These are phyloP conservation scores for Pleurotus platypus DNA, from an alignment of 768 basidiomycete genomes.

Conservation along the genomic window DNA sequence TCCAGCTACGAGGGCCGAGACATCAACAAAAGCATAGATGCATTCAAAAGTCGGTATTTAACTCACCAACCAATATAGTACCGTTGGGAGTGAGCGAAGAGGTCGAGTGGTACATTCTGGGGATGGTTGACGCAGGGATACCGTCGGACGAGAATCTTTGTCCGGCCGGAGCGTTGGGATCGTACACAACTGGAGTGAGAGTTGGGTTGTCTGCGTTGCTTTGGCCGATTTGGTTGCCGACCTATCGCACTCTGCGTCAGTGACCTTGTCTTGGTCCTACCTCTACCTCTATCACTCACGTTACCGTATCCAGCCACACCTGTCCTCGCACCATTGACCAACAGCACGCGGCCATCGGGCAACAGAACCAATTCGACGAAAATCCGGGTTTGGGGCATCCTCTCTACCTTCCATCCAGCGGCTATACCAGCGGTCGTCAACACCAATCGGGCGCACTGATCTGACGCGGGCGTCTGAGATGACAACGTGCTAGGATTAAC, in stretches of 20 bases:
- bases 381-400: conserved; percentile 35
- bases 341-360: conserved; percentile 36
- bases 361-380: conserved; percentile 34
- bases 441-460: conserved; percentile 39
- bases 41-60: background rate
- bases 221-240: conserved; percentile 27
- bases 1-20: conserved; percentile 23
- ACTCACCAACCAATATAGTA: conserved; percentile 22
- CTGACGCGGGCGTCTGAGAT: conserved; percentile 36
- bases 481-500: conserved; percentile 24
- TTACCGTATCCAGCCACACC: conserved; percentile 37
- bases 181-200: conserved; percentile 27
- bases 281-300: conserved; percentile 12
- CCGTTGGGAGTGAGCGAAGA: conserved; percentile 26
- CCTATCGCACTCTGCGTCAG: conserved; percentile 12
- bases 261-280: background rate
- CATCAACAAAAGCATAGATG: background rate
- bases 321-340: conserved; percentile 39
- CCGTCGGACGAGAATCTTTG: conserved; percentile 27
- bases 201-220: conserved; percentile 36
- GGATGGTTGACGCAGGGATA: conserved; percentile 24
- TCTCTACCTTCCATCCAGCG: conserved; percentile 42
- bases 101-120: conserved; percentile 32
- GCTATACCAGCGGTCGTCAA: conserved; percentile 38
- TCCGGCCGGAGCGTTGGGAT: conserved; percentile 23